Evolutionary conservation across 23 red algal genomes (phyloP).

Genomic region (Pyropia haitanensis): DNA sequence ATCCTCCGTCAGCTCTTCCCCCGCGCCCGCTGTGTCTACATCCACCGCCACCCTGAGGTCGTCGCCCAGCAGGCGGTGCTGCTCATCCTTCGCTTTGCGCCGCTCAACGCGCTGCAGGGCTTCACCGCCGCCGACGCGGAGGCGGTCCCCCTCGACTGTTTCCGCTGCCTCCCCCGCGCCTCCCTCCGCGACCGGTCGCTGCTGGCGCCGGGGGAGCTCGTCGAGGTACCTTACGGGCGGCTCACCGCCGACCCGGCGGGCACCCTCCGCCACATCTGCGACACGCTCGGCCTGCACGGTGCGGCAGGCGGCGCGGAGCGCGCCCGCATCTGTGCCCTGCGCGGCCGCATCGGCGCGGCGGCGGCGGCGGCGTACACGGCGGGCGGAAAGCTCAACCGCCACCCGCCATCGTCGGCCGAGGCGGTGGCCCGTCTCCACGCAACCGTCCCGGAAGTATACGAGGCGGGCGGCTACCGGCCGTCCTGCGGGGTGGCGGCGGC

Average conservation of each 20-base stretch:
- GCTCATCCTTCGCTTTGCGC: neutral
- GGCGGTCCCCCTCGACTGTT: neutral
- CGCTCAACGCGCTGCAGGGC: neutral
- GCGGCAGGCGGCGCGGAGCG: too few relatives aligned
- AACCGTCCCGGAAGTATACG: too few relatives aligned
- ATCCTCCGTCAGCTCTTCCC: neutral
- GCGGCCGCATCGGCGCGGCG: too few relatives aligned
- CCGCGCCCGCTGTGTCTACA: neutral
- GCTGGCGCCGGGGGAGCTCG: neutral
- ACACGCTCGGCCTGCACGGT: neutral
- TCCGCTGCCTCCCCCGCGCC: neutral
- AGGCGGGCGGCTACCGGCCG: too few relatives aligned
- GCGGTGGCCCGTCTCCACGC: too few relatives aligned
- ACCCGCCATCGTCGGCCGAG: too few relatives aligned
- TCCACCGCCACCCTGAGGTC: slow-evolving; percentile 1
- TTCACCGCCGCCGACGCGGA: neutral
- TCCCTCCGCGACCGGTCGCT: neutral
- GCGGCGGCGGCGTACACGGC: too few relatives aligned
- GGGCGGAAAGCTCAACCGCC: too few relatives aligned
- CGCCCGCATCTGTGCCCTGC: too few relatives aligned
- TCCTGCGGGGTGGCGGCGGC: too few relatives aligned
- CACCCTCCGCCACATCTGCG: neutral
- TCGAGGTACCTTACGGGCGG: neutral
- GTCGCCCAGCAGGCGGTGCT: neutral
- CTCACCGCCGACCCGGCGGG: neutral